phyloP scores from a whole-genome alignment of 2,329 filamentous ascomycete genomes.

The Claviceps arundinis region DNA sequence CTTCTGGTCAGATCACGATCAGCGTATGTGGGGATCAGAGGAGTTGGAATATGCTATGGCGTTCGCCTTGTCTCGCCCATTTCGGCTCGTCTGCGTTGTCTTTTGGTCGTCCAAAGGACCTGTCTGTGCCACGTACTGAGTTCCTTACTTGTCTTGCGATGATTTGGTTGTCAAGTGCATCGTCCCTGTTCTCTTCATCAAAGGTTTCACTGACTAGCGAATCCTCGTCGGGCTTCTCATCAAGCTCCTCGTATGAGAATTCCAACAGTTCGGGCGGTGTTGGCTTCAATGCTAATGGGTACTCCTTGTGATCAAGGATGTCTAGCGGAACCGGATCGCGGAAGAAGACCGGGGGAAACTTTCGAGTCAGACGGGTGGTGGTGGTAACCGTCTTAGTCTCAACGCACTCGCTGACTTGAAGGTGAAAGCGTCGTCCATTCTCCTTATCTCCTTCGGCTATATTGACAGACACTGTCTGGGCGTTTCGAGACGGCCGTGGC shows the following conservation, averaged over 20 bases:
- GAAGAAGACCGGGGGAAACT: constrained; percentile 73
- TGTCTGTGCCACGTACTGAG: constrained; percentile 11
- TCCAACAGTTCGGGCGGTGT: constrained; percentile 68
- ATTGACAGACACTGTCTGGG: constrained; percentile 33
- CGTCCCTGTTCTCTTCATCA: constrained; percentile 10
- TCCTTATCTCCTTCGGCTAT: constrained; percentile 27
- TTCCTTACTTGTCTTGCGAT: constrained; percentile 3
- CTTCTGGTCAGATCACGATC: background rate
- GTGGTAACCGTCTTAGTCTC: constrained; percentile 70
- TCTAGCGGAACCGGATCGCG: constrained; percentile 56
- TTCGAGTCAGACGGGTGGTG: constrained; percentile 77
- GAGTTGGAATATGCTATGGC: background rate
- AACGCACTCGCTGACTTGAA: constrained; percentile 50
- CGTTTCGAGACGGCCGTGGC: constrained; percentile 20
- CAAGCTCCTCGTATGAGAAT: constrained; percentile 56
- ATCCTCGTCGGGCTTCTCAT: constrained; percentile 6
- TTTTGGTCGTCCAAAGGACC: background rate
- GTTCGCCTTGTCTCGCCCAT: background rate
- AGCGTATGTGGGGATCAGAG: background rate
- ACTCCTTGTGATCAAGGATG: constrained; percentile 74
- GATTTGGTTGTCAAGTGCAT: constrained; percentile 4
- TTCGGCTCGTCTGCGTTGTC: background rate
- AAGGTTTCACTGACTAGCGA: constrained; percentile 14
- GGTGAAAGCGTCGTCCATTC: constrained; percentile 30
- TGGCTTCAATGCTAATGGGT: constrained; percentile 70